A percentile compares a stretch with the other conserved stretches of the same genome.
Conservation (phyloP, 1,284 basidiomycete species). For the Leccinum fallax region DNA sequence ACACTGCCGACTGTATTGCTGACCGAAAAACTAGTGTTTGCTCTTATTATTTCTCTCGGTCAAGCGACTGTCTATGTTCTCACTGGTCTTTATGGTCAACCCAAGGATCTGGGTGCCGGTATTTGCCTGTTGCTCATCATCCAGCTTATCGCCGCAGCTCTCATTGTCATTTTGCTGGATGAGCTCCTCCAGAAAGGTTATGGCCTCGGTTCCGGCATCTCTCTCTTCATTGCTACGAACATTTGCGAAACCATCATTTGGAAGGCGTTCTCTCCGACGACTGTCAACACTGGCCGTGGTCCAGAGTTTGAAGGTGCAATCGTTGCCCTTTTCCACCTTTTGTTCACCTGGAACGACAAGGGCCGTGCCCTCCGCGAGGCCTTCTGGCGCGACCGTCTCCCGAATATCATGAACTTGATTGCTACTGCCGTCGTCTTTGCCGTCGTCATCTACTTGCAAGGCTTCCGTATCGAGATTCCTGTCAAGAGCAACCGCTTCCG, state of each 20-base stretch:
- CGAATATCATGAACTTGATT: conserved; percentile 97
- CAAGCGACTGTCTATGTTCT: conserved; percentile 98
- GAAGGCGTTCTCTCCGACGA: conserved; percentile 99
- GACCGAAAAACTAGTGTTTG: conserved; percentile 70
- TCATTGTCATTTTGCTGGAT: conserved; percentile 98
- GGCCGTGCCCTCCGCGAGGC: conserved; percentile 96
- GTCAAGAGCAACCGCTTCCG: conserved; percentile 97
- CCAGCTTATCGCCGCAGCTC: conserved; percentile 90
- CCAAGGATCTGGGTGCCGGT: conserved; percentile 92
- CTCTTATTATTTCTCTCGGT: conserved; percentile 94
- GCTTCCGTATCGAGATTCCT: conserved; percentile 98
- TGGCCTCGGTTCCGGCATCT: conserved; percentile 97
- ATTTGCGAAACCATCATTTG: conserved; percentile 99
- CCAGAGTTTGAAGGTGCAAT: conserved; percentile 98
- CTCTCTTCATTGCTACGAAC: conserved; percentile 99
- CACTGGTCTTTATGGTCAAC: conserved; percentile 95
- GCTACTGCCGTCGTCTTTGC: conserved; percentile 93
- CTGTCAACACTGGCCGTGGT: conserved; percentile 96
- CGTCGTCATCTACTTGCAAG: conserved; percentile 96
- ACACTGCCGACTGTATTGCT: not conserved
- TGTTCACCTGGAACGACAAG: conserved; percentile 99
- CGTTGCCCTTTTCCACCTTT: conserved; percentile 94
- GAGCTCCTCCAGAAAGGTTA: conserved; percentile 99
- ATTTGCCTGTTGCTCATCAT: conserved; percentile 96
- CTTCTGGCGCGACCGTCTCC: conserved; percentile 96